Evolutionary conservation across 805 yeast species (phyloP).

Genomic region (Wickerhamomyces chaumierensis): DNA sequence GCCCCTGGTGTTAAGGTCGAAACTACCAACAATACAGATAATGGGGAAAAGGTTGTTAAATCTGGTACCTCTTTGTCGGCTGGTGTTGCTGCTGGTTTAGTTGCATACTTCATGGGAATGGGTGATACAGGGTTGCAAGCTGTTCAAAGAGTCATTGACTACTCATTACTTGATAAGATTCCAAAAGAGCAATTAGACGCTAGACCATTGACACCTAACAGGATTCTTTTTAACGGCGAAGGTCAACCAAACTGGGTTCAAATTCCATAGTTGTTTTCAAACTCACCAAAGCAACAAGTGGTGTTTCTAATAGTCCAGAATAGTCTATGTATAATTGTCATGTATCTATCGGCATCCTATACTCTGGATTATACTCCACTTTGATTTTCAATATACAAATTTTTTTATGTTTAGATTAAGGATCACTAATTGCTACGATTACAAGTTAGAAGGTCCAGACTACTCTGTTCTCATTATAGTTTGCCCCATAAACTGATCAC

Average conservation of each 20-base stretch:
- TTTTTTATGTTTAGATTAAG: no score
- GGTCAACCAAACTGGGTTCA: constrained; percentile 17
- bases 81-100: constrained; percentile 33
- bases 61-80: constrained; percentile 43
- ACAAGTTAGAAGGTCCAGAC: no score
- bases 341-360: no score
- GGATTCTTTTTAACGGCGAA: constrained; percentile 33
- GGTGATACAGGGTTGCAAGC: constrained; percentile 27
- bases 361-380: no score
- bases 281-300: no score
- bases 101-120: constrained; percentile 31
- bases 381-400: no score
- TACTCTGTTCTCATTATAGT: no score
- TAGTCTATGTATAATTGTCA: no score
- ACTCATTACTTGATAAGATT: constrained; percentile 38
- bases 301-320: no score
- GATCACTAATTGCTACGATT: no score
- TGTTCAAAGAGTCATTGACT: constrained; percentile 26
- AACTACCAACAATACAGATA: constrained; percentile 26
- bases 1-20: constrained; percentile 37
- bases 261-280: no score
- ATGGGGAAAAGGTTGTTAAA: constrained; percentile 16
- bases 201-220: constrained; percentile 50
- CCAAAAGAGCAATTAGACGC: constrained; percentile 31
- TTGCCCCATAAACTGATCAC: no score